phyloP scores from a whole-genome alignment of 331 rosid genomes.

The Ulmus americana region DNA sequence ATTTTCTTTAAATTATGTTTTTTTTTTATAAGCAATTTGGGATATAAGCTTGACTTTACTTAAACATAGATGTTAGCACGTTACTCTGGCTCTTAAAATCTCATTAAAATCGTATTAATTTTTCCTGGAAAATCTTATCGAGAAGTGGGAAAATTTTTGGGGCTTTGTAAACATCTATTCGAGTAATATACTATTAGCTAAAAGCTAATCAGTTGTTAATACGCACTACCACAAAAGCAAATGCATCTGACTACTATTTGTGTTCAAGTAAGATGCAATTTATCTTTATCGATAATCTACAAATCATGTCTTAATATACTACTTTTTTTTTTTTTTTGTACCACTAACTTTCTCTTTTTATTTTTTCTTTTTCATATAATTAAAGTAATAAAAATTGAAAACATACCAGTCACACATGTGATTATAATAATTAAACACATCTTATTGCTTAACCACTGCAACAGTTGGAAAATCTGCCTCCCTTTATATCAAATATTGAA shows the following conservation, averaged over 20 bases:
- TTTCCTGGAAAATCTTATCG: constrained; percentile 28
- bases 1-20: neutral
- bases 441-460: constrained; percentile 7
- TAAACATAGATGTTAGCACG: constrained; percentile 18
- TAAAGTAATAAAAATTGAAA: neutral
- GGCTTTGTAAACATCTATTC: constrained; percentile 24
- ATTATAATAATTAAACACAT: constrained; percentile 5
- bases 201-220: constrained; percentile 14
- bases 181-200: constrained; percentile 12
- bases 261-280: constrained; percentile 2
- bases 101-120: neutral
- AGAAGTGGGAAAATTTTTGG: constrained; percentile 32
- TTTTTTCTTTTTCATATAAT: neutral
- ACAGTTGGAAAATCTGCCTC: constrained; percentile 2
- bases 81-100: constrained; percentile 14
- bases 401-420: neutral
- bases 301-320: neutral
- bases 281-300: constrained; percentile 17
- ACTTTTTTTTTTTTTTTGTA: neutral
- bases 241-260: constrained; percentile 16
- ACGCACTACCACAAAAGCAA: constrained; percentile 6
- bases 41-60: constrained; percentile 13
- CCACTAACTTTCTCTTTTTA: neutral
- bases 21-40: constrained; percentile 2
- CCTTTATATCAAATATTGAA: constrained; percentile 7